Base-by-base conservation (phyloP, 352 stramenopile genomes). In the Phytopythium montanum region DNA sequence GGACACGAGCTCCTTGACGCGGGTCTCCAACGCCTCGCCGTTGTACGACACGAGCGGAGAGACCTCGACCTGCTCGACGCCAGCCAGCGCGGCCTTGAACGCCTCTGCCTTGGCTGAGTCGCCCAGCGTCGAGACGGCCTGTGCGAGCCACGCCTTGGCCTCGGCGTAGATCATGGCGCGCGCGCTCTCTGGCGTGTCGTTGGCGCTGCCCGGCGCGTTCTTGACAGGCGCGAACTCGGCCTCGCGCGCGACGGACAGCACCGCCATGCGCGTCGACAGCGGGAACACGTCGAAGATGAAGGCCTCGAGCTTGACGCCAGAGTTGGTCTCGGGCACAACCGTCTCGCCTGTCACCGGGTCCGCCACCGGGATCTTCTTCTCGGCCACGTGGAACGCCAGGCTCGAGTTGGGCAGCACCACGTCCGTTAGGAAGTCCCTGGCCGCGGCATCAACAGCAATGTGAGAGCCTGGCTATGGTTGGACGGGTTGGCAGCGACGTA, bases 211-310 rank as follows among this genome's bases (percentile, higher is more conserved):
- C 5, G 87, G 76, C 9, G 88, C 79, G 68, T 98, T 98, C 62
- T 98, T 98, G 1, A 98, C 91, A 0, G 92, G 90, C 5, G 88
- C 80, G 65, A 98, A 98, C 68, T 99, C 96, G 7, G 96, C 89
- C 29, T 91, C 83, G 19, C 97, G 86, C 12, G 78, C 61, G 2
- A 98, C 94, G 44, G 98, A 95, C 16, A 98, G 81, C 36, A 99
- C 84, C 0, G 90, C 95, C 90, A 99, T 98, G 19, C 69, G 80
- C 42, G 85, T 72, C 9, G 95, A 97, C 1, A 98, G 76, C 41
- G 94, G 91, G 66, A 99, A 99, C 5, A 98, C 95, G 75, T 99
- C 97, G 70, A 99, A 99, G 64, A 99, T 99, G 70, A 99, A 99
- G 7, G 89, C 87, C 72, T 99, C 97, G 19, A 99, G 73, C 73